Conservation (phyloP, 2,329 filamentous ascomycete genomes). For the Xylaria sp. region DNA sequence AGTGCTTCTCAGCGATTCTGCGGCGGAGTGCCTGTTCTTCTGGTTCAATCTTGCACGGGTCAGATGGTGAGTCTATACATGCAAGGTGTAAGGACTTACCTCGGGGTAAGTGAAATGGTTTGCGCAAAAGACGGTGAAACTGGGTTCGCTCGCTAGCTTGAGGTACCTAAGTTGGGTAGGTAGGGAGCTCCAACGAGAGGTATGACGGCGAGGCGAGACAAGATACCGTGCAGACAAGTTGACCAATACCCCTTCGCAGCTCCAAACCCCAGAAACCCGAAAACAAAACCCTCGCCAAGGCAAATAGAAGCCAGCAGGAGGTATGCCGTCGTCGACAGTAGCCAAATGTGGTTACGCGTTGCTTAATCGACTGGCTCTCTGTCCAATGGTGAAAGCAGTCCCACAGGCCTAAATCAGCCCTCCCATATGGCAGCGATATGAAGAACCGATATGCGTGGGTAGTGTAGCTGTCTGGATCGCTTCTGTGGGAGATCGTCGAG, state of each 20-base stretch:
- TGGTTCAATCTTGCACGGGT: background rate
- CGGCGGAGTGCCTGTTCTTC: conserved; percentile 10
- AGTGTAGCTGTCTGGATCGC: background rate
- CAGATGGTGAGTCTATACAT: background rate
- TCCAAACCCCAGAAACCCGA: background rate
- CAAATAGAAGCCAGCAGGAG: conserved; percentile 13
- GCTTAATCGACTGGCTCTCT: conserved; percentile 10
- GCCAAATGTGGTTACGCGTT: conserved; percentile 6
- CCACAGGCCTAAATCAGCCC: conserved; percentile 18
- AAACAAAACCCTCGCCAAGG: conserved; percentile 8
- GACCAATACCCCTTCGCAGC: conserved; percentile 21
- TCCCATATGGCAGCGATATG: conserved; percentile 21
- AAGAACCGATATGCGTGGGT: background rate
- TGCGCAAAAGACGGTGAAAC: conserved; percentile 19
- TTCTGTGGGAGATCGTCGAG: background rate
- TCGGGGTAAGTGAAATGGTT: conserved; percentile 12
- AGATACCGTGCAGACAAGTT: conserved; percentile 13
- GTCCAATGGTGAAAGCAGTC: conserved; percentile 10
- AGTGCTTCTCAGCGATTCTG: conserved; percentile 1
- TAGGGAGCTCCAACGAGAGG: conserved; percentile 14
- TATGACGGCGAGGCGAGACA: conserved; percentile 15
- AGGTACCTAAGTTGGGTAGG: conserved; percentile 6
- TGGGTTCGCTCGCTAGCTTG: background rate
- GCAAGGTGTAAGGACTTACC: conserved; percentile 15
- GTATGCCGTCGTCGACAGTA: conserved; percentile 6